Percentiles rank a stretch among this genome's conserved stretches.
Conservation (phyloP, 805 yeast species). For the Aciculoconidium aculeatum region DNA sequence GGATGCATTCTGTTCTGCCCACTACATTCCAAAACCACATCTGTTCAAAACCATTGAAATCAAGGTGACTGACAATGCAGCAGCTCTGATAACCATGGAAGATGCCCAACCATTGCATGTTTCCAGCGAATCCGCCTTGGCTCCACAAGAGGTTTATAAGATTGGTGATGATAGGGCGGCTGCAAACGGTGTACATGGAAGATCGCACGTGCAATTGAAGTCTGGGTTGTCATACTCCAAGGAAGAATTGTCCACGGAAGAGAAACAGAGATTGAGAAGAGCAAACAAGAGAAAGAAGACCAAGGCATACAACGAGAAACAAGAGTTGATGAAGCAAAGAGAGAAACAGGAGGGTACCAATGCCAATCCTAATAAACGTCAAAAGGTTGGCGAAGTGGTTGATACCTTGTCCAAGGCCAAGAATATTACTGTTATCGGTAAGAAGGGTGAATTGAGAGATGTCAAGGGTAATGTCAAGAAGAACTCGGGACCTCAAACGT, state of each 20-base stretch:
- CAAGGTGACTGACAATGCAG: slow-evolving; percentile 57
- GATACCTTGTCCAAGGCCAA: slow-evolving; percentile 67
- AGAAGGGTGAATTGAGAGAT: slow-evolving; percentile 69
- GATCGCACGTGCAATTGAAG: slow-evolving; percentile 56
- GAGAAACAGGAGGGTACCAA: slow-evolving; percentile 23
- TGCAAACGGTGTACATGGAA: slow-evolving; percentile 27
- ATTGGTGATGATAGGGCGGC: slow-evolving; percentile 35
- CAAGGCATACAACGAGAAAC: slow-evolving; percentile 40
- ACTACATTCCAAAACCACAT: slow-evolving; percentile 86
- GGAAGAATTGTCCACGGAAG: slow-evolving; percentile 77
- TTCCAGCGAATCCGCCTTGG: slow-evolving; percentile 67
- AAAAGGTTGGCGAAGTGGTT: slow-evolving; percentile 56
- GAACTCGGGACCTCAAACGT: slow-evolving; percentile 26
- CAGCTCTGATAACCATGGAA: slow-evolving; percentile 85
- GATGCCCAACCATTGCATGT: slow-evolving; percentile 91
- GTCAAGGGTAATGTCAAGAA: slow-evolving; percentile 61
- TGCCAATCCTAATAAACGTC: slow-evolving; percentile 35
- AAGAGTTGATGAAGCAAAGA: slow-evolving; percentile 21
- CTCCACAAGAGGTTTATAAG: slow-evolving; percentile 90
- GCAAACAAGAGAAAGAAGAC: slow-evolving; percentile 78
- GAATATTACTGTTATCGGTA: slow-evolving; percentile 73
- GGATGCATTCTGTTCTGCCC: slow-evolving; percentile 91
- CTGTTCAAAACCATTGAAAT: slow-evolving; percentile 68
- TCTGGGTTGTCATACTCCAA: slow-evolving; percentile 78
- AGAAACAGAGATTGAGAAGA: slow-evolving; percentile 80